Evolutionary conservation across 1,284 basidiomycete species (phyloP), one percentile per base, ranked within the genome.

Genomic region (Taiwanofungus camphoratus): DNA sequence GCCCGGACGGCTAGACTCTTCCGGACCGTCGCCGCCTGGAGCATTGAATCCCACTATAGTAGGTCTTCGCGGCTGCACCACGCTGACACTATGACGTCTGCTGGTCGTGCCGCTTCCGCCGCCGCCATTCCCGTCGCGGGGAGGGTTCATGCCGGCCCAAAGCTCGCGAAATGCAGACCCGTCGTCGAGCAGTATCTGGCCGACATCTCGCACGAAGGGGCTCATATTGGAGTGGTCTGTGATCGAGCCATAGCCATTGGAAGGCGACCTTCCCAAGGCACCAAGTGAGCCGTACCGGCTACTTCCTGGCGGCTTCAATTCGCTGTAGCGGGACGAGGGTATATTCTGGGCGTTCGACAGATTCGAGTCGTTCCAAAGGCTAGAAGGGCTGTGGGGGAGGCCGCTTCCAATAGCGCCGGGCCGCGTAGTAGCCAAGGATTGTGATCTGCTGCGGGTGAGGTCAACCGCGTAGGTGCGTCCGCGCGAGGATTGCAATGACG

Each of bases 41-140:
- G 74, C 79, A 50, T 77, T 79, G 60, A 89, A 84, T 7, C 81
- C 79, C 18, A 83, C 72, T 46, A 82, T 67, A 43, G 76, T 76
- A 3, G 79, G 79, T 46, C 81, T 66, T 12, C 84, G 71, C 0
- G 84, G 81, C 58, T 83, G 86, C 13, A 92, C 86, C 46, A 92
- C 80, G 45, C 86, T 90, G 50, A 94, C 89, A 48, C 85, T 89
- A 56, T 93, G 91, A 29, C 91, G 69, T 34, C 91, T 70, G 54
- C 85, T 89, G 8, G 89, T 90, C 1, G 87, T 84, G 1, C 90
- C 91, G 55, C 87, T 89, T 1, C 75, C 76, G 13, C 71, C 75
- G 8, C 68, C 69, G 18, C 76, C 77, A 42, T 71, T 73, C 58
- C 83, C 79, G 50, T 81, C 76, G 36, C 73, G 68, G 5, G 73